Evolutionary conservation across 2,329 filamentous ascomycete species (phyloP).

Genomic region (Pseudocercospora fuligena): DNA sequence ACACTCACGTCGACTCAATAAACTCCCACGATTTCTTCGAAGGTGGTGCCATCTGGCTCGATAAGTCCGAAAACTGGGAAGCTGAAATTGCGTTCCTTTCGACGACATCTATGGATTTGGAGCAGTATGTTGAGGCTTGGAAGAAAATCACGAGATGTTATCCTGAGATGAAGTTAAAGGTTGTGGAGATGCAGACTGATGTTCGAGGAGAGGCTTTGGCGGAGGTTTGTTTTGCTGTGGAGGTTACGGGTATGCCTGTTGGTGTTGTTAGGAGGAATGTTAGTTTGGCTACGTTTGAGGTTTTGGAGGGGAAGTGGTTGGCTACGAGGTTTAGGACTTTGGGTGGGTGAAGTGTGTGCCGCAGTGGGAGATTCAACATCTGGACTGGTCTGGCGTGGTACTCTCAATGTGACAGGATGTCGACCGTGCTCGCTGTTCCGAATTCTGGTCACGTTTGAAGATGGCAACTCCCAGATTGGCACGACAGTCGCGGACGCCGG

Average conservation of each 20-base stretch:
- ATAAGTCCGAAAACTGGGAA: constrained; percentile 13
- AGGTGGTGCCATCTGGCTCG: constrained; percentile 14
- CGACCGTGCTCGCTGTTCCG: neutral
- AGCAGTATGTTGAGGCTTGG: constrained; percentile 18
- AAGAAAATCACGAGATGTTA: constrained; percentile 14
- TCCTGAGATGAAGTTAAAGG: constrained; percentile 13
- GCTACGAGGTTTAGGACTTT: constrained; percentile 21
- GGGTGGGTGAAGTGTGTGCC: neutral
- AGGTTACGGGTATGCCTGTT: constrained; percentile 17
- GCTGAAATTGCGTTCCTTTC: constrained; percentile 17
- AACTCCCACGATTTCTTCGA: constrained; percentile 19
- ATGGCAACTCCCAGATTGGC: neutral
- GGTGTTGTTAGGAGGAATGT: constrained; percentile 11
- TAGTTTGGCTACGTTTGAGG: constrained; percentile 16
- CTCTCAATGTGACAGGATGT: neutral
- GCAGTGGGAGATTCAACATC: neutral
- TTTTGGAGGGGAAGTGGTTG: constrained; percentile 19
- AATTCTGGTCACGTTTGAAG: neutral
- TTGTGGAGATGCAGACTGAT: constrained; percentile 11
- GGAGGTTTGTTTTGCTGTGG: constrained; percentile 7
- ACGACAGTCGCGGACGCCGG: too few species aligned
- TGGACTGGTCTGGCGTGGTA: neutral
- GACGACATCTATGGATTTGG: neutral
- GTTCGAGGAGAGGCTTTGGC: constrained; percentile 2
- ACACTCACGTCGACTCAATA: constrained; percentile 15